Evolutionary conservation across 208 protist genomes (phyloP), one percentile per base, ranked within the genome.

Genomic region (Crithidia thermophila): DNA sequence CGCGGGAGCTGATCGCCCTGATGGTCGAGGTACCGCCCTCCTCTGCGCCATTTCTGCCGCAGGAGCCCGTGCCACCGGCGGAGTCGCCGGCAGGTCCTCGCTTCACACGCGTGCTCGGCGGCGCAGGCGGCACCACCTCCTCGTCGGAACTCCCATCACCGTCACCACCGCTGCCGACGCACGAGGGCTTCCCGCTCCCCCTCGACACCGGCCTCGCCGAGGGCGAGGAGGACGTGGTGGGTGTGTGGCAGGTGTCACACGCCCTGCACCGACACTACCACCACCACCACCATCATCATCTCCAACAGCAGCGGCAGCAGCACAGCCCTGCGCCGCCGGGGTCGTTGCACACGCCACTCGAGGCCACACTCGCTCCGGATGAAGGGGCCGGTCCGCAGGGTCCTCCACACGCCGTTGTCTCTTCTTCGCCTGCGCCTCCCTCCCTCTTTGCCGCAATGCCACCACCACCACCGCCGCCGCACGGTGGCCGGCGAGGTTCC

Each of bases 121-220:
- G n/a, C n/a, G n/a, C n/a, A n/a, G n/a, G n/a, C n/a, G n/a, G n/a
- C n/a, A n/a, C n/a, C n/a, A n/a, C n/a, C n/a, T n/a, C n/a, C n/a
- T n/a, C n/a, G n/a, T n/a, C n/a, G n/a, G n/a, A n/a, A n/a, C n/a
- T n/a, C n/a, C n/a, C n/a, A n/a, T n/a, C n/a, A n/a, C n/a, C n/a
- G n/a, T n/a, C n/a, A n/a, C n/a, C n/a, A n/a, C n/a, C n/a, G n/a
- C n/a, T n/a, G n/a, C n/a, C n/a, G 34, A 42, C 34, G 21, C 33
- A 36, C 2, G 52, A 59, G 21, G 36, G 55, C 31, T 61, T 49
- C 39, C 36, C 39, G 55, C 55, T 27, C 39, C 55, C 55, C 27
- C 8, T 49, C 27, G 23, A 61, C 27, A 46, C 55, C 37, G 49
- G 36, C 27, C 49, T 27, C 1, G 36, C 55, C 3, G 39, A 61